A percentile compares a stretch with the other conserved stretches of the same genome.
Conservation (phyloP, 2,329 filamentous ascomycete species). For the Xylariomycetidae sp. region DNA sequence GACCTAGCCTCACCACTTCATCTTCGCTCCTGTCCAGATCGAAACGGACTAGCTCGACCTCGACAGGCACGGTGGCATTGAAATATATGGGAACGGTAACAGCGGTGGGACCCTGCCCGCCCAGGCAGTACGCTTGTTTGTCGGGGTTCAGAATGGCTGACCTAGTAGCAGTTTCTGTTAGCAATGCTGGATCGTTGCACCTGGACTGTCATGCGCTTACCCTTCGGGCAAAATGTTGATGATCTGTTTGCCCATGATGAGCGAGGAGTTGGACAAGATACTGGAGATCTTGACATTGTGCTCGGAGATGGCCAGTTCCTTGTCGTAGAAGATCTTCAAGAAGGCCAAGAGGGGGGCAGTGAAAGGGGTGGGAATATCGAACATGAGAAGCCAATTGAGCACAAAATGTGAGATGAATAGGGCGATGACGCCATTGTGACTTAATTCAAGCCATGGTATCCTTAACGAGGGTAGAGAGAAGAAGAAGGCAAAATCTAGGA, state of each 20-base stretch:
- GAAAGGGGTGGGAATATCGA: slow-evolving; percentile 78
- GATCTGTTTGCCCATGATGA: slow-evolving; percentile 94
- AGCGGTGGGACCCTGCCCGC: slow-evolving; percentile 54
- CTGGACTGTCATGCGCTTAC: too few relatives aligned
- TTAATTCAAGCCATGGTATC: slow-evolving; percentile 96
- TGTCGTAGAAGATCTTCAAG: slow-evolving; percentile 81
- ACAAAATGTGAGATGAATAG: slow-evolving; percentile 69
- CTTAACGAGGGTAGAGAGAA: slow-evolving; percentile 81
- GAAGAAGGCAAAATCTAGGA: slow-evolving; percentile 79
- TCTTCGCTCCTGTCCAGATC: slow-evolving; percentile 78
- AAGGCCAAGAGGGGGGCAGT: slow-evolving; percentile 68
- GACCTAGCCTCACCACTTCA: slow-evolving; percentile 72
- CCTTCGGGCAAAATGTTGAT: slow-evolving; percentile 97
- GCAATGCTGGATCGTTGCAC: slow-evolving; percentile 7
- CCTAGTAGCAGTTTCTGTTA: slow-evolving; percentile 36
- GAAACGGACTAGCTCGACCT: slow-evolving; percentile 82
- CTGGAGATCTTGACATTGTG: slow-evolving; percentile 81
- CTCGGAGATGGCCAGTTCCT: slow-evolving; percentile 90
- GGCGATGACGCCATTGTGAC: slow-evolving; percentile 65
- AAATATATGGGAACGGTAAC: slow-evolving; percentile 82
- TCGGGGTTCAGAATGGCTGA: slow-evolving; percentile 86
- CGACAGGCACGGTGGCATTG: slow-evolving; percentile 85
- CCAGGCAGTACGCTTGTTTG: slow-evolving; percentile 75
- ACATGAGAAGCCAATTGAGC: slow-evolving; percentile 85
- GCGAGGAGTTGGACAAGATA: slow-evolving; percentile 85